phyloP scores from a whole-genome alignment of 257 asterid species.

The Nicotiana noctiflora region DNA sequence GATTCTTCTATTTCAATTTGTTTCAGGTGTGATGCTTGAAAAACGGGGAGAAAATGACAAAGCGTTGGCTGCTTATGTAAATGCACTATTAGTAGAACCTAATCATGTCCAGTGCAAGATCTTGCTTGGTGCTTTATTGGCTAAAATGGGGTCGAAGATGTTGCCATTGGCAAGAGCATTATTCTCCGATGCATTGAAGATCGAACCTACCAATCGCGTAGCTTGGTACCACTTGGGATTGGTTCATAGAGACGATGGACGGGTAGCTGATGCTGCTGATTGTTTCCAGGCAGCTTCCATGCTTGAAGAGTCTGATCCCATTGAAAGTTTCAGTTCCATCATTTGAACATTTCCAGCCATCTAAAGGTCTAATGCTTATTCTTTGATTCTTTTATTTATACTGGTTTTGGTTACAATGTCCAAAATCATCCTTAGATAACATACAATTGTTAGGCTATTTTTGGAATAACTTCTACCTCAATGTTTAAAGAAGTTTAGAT shows the following conservation, averaged over 20 bases:
- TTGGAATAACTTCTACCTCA: neutral
- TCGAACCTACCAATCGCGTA: constrained; percentile 73
- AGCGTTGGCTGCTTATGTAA: constrained; percentile 60
- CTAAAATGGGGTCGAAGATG: constrained; percentile 58
- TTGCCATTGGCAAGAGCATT: constrained; percentile 75
- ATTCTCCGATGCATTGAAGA: constrained; percentile 78
- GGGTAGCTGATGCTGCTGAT: constrained; percentile 82
- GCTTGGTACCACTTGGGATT: constrained; percentile 89
- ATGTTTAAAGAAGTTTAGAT: neutral
- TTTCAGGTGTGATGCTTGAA: constrained; percentile 65
- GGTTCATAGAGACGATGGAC: constrained; percentile 83
- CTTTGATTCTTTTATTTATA: constrained; percentile 57
- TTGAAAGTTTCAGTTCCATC: constrained; percentile 72
- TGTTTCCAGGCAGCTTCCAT: constrained; percentile 96
- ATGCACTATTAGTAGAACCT: constrained; percentile 76
- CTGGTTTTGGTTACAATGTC: neutral
- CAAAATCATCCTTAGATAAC: constrained; percentile 7
- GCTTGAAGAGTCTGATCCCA: constrained; percentile 87
- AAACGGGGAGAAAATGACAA: constrained; percentile 49
- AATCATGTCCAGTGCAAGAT: constrained; percentile 77
- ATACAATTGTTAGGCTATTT: neutral
- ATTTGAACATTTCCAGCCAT: constrained; percentile 25
- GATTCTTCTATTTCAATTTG: constrained; percentile 1
- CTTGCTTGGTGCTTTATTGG: constrained; percentile 47
- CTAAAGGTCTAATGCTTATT: constrained; percentile 26